These are phyloP conservation scores for Phytophthora multivora DNA, from an alignment of 352 stramenopile species.

Conservation along the genomic window DNA sequence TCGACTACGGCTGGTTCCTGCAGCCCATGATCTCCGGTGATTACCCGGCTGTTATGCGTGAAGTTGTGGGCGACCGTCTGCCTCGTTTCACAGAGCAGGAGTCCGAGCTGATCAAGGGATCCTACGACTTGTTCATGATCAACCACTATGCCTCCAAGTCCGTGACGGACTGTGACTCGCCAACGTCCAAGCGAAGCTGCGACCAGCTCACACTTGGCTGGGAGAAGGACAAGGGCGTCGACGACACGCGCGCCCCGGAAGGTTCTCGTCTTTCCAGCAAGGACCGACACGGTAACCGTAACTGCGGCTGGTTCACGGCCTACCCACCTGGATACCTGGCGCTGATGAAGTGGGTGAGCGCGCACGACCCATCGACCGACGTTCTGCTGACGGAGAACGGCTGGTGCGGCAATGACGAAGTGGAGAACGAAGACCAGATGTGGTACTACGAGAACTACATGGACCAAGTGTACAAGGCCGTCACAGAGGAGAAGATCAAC, in stretches of 20 bases:
- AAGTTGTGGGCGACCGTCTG: slow-evolving; percentile 77
- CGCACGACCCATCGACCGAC: slow-evolving; percentile 34
- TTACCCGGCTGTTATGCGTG: slow-evolving; percentile 92
- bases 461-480: slow-evolving; percentile 51
- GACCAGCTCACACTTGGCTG: slow-evolving; percentile 40
- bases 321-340: slow-evolving; percentile 50
- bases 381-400: slow-evolving; percentile 54
- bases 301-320: slow-evolving; percentile 49
- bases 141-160: slow-evolving; percentile 93
- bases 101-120: slow-evolving; percentile 68
- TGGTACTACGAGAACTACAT: slow-evolving; percentile 56
- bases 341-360: slow-evolving; percentile 49
- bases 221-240: slow-evolving; percentile 55
- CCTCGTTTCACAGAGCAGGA: slow-evolving; percentile 87
- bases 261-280: slow-evolving; percentile 54
- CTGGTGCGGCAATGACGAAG: slow-evolving; percentile 50
- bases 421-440: slow-evolving; percentile 54
- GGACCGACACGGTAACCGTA: slow-evolving; percentile 40
- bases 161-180: slow-evolving; percentile 57
- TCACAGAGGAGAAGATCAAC: slow-evolving; percentile 48
- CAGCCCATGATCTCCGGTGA: slow-evolving; percentile 91
- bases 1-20: slow-evolving; percentile 91
- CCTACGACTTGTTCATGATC: slow-evolving; percentile 93
- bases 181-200: slow-evolving; percentile 36
- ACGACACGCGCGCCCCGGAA: slow-evolving; percentile 52